Evolutionary conservation across 257 asterid species (phyloP).

Genomic region (Avicennia marina): DNA sequence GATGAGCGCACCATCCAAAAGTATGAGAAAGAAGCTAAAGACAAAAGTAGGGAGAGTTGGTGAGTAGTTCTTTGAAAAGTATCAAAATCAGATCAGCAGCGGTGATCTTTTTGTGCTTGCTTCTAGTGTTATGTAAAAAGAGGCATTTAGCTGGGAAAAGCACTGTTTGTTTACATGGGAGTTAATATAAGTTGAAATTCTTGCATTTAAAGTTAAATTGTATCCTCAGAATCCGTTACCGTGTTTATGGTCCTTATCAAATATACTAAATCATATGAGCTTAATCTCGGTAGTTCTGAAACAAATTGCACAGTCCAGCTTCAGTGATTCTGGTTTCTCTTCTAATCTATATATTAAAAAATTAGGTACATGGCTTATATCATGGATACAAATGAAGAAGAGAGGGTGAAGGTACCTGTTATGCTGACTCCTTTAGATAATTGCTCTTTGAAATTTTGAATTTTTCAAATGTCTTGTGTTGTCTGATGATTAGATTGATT

Average conservation of each 20-base stretch:
- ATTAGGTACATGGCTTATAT: slow-evolving; percentile 97
- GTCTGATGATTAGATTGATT: too few species aligned
- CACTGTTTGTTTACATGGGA: neutral
- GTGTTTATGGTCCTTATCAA: too few species aligned
- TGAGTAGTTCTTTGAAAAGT: slow-evolving; percentile 29
- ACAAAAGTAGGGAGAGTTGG: slow-evolving; percentile 98
- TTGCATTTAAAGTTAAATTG: neutral
- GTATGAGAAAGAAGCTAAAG: slow-evolving; percentile 97
- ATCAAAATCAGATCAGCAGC: neutral
- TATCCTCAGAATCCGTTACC: neutral
- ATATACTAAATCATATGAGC: too few species aligned
- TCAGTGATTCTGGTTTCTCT: neutral
- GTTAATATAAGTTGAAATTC: neutral
- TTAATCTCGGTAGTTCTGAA: neutral
- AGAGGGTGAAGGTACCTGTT: slow-evolving; percentile 74
- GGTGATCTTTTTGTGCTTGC: neutral
- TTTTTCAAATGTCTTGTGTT: too few species aligned
- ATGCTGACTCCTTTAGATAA: neutral
- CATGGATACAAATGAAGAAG: slow-evolving; percentile 99
- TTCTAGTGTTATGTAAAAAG: neutral
- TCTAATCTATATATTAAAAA: slow-evolving; percentile 3
- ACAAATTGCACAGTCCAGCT: too few species aligned
- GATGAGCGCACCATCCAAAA: slow-evolving; percentile 97
- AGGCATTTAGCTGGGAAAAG: neutral
- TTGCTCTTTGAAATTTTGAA: too few species aligned